Evolutionary conservation across 1,139 yeast genomes (phyloP).

Genomic region (Nakaseomyces bracarensis): DNA sequence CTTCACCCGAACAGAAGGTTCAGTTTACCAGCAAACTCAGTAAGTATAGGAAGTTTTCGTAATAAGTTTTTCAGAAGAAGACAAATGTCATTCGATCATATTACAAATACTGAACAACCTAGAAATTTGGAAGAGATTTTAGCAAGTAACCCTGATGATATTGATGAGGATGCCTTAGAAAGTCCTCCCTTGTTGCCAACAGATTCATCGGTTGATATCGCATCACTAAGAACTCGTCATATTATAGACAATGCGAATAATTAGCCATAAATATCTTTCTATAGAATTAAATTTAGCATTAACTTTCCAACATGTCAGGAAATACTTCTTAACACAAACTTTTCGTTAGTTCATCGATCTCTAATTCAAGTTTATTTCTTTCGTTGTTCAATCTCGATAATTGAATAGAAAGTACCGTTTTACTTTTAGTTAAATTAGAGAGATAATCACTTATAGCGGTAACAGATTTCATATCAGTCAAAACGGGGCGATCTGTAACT

Average conservation of each 20-base stretch:
- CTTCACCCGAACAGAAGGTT: not conserved
- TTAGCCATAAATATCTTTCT: too few relatives aligned
- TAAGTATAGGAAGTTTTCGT: not conserved
- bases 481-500: not conserved
- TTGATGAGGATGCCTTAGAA: conserved; percentile 1
- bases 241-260: too few relatives aligned
- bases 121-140: not conserved
- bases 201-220: conserved; percentile 14
- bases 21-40: not conserved
- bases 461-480: not conserved
- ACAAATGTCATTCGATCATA: not conserved
- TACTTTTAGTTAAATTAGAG: not conserved
- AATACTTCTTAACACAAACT: not conserved
- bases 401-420: not conserved
- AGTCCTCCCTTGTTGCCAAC: conserved; percentile 4
- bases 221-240: conserved; percentile 2
- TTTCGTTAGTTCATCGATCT: not conserved
- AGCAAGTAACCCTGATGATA: not conserved
- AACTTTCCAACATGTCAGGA: not conserved
- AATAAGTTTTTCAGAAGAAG: not conserved
- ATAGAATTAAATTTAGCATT: too few relatives aligned
- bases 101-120: not conserved
- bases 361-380: not conserved
- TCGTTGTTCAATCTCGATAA: conserved; percentile 2
- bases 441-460: not conserved